phyloP scores from a whole-genome alignment of 495 filamentous ascomycete species.

The Hypomontagnella submonticulosa region DNA sequence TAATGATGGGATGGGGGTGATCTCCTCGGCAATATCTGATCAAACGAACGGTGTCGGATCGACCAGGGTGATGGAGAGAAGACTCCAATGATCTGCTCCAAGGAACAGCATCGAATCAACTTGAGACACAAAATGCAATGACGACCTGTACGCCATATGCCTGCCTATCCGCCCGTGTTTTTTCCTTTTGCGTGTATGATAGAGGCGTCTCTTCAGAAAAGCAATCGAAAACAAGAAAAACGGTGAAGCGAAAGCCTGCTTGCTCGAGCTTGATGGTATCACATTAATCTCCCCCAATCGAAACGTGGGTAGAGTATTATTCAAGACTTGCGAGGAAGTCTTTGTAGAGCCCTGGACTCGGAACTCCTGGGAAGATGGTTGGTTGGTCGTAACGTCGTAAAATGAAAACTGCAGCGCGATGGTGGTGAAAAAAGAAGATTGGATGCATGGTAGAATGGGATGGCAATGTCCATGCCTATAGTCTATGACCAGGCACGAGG shows the following conservation, averaged over 20 bases:
- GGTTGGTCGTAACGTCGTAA: conserved; percentile 46
- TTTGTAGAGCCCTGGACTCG: conserved; percentile 19
- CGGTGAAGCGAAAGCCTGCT: conserved; percentile 18
- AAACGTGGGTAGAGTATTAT: conserved; percentile 33
- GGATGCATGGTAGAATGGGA: neutral
- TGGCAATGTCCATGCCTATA: conserved; percentile 59
- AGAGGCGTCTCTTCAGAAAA: conserved; percentile 12
- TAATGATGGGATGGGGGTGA: too few relatives aligned
- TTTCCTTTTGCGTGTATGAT: conserved; percentile 8
- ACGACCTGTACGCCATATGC: conserved; percentile 25
- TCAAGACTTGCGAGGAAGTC: conserved; percentile 30
- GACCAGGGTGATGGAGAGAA: neutral
- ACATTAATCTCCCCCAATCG: conserved; percentile 30
- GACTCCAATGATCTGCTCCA: conserved; percentile 1
- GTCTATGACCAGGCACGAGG: conserved; percentile 88
- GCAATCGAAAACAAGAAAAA: conserved; percentile 8
- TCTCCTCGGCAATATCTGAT: too few relatives aligned
- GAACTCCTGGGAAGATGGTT: conserved; percentile 32
- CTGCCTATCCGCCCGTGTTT: conserved; percentile 4
- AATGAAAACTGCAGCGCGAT: conserved; percentile 24
- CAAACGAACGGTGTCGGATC: too few relatives aligned
- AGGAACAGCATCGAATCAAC: conserved; percentile 7
- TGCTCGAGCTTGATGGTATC: conserved; percentile 40
- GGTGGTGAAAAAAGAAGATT: conserved; percentile 22
- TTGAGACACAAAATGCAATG: conserved; percentile 1